These are phyloP conservation scores for Rhodofomes roseus DNA, from an alignment of 1,284 basidiomycete species.

Conservation along the genomic window DNA sequence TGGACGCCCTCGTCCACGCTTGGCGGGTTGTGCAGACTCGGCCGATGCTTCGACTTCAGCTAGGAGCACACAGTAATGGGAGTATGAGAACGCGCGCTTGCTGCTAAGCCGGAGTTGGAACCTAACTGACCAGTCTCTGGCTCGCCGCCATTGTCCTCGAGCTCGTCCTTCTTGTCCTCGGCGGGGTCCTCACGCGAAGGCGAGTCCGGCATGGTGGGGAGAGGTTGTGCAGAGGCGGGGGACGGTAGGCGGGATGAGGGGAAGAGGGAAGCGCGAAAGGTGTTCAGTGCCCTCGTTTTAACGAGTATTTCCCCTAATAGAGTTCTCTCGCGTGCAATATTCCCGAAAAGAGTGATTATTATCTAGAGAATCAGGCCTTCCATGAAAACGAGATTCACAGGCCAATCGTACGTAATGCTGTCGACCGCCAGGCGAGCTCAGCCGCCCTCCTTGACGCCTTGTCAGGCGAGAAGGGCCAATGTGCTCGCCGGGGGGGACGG, in stretches of 20 bases:
- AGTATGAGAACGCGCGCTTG: constrained; percentile 23
- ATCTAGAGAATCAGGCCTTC: constrained; percentile 48
- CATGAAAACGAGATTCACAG: constrained; percentile 20
- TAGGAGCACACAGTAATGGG: constrained; percentile 13
- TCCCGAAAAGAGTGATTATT: constrained; percentile 55
- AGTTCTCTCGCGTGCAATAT: constrained; percentile 55
- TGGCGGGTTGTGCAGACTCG: constrained; percentile 30
- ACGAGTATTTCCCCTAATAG: constrained; percentile 70
- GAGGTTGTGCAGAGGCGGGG: constrained; percentile 19
- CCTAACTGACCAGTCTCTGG: constrained; percentile 33
- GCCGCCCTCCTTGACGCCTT: constrained; percentile 10
- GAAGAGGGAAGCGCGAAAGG: constrained; percentile 58
- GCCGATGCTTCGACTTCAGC: constrained; percentile 14
- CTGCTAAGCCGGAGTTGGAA: constrained; percentile 22
- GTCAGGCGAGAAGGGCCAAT: constrained; percentile 6
- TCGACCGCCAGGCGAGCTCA: constrained; percentile 10
- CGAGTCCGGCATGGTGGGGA: constrained; percentile 41
- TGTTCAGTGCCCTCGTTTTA: constrained; percentile 63
- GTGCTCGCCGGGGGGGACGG: neutral
- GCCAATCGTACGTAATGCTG: constrained; percentile 50
- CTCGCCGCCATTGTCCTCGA: constrained; percentile 37
- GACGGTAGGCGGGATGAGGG: constrained; percentile 31
- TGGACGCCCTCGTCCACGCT: constrained; percentile 75
- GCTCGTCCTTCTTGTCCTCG: constrained; percentile 42
- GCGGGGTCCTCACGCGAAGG: constrained; percentile 35